Evolutionary conservation across 352 stramenopile species (phyloP), one percentile per base, ranked within the genome.

Genomic region (Pythium brassicae): DNA sequence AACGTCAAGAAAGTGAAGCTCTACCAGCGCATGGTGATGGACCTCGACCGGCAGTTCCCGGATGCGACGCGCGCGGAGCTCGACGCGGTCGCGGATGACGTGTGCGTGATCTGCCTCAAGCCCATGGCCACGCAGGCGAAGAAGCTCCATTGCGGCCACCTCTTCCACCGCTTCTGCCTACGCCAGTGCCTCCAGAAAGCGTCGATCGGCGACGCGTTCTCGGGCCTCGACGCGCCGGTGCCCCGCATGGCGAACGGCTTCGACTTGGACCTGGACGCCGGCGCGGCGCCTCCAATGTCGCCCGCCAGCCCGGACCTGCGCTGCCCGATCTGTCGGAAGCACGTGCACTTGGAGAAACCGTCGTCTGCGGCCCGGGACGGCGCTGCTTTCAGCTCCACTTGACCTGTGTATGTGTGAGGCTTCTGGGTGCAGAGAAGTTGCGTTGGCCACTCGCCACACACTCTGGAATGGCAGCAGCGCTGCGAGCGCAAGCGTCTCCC

Each of bases 71-170:
- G 48, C 10, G 66, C 78, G 1, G 82, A 92, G 45, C 67, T 92
- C 0, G 66, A 71, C 6, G 72, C 69, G 2, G 76, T 87, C 0
- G 67, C 70, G 0, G 82, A 92, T 45, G 82, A 92, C n/a, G 78
- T 92, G 19, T 92, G 82, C 54, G 82, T 86, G 29, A 92, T 92
- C 40, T 92, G 82, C 55, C 63, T 92, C 22, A 87, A 92, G 47
- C 52, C 68, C 19, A 92, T 92, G 82, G 60, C 70, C 7, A 69
- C 62, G 0, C 71, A 88, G 25, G 78, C 78, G 44, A 92, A 92
- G 64, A 89, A 86, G 40, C 66, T 92, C 40, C 65, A 70, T 4
- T 92, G 82, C 37, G 82, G 82, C 1, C 82, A 92, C 34, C 60
- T 92, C 22, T 89, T 89, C 50, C 82, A 92, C 49, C 66, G 76